Evolutionary conservation across 2,329 filamentous ascomycete species (phyloP), one percentile per base, ranked within the genome.

Genomic region (Calonectria hawksworthii): DNA sequence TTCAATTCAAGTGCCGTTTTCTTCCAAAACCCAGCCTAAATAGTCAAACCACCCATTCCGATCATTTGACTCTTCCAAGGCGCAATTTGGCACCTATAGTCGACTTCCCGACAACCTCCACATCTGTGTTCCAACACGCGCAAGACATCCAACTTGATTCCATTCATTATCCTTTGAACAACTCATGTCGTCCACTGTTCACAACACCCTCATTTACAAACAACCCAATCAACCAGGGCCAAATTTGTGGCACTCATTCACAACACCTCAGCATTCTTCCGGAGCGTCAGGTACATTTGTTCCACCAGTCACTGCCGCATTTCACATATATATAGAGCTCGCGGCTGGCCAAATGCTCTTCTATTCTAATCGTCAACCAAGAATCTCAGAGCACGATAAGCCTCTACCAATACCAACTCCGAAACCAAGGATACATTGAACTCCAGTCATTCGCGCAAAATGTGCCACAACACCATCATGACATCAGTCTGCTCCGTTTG

Each of bases 401-500:
- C 32, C 32, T 47, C 4, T 21, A 23, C n/a, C n/a, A 18, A 23
- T 61, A 11, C 38, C 34, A 36, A 41, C 26, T 6, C 26, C 10
- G 26, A 41, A 41, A 11, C 23, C 14, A 23, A 36, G 1, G 11
- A 3, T 9, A 11, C 4, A 28, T 23, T 14, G 7, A 21, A 21
- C 9, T 7, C 26, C 5, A 4, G 4, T 6, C 16, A 6, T 13
- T 32, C 47, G 21, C 36, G 21, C 41, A 59, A 47, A 50, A 71
- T 71, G 69, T 71, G 69, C 21, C 66, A 59, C 50, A 71, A 71
- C 50, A 65, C 10, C 47, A 28, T 28, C 34, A 47, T 54, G 23
- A 44, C n/a, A 4, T 36, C 59, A 1, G 32, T 56, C 5, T 71
- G 68, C 36, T 10, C 23, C 5, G 18, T n/a, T 8, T 71, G 68